Evolutionary conservation across 306 rosid species (phyloP).

Genomic region (Prunus fruticosa): DNA sequence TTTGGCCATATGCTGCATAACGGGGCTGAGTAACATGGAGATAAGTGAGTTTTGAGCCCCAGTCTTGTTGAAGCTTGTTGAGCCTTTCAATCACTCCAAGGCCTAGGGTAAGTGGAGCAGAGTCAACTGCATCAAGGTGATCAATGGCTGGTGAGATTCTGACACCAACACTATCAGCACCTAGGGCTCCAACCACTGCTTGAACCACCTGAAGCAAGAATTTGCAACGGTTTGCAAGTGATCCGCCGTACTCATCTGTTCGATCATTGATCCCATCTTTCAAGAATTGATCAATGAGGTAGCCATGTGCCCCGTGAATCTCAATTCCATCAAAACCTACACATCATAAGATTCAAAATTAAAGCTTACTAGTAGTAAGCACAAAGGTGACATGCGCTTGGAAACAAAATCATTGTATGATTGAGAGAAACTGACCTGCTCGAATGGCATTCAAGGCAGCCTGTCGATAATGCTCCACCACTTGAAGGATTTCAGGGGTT

Average conservation of each 20-base stretch:
- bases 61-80: constrained; percentile 54
- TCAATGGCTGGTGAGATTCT: constrained; percentile 91
- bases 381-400: not conserved
- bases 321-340: constrained; percentile 93
- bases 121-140: constrained; percentile 82
- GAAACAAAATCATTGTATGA: not conserved
- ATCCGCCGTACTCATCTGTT: constrained; percentile 68
- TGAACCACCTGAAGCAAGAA: constrained; percentile 57
- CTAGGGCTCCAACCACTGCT: constrained; percentile 54
- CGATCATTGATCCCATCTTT: constrained; percentile 52
- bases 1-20: constrained; percentile 55
- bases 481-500: constrained; percentile 50
- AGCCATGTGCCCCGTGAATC: constrained; percentile 92
- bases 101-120: constrained; percentile 72
- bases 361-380: too few relatives aligned
- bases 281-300: constrained; percentile 53
- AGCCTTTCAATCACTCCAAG: constrained; percentile 72
- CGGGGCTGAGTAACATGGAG: constrained; percentile 92
- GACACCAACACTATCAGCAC: constrained; percentile 54
- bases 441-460: constrained; percentile 61
- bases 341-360: not conserved
- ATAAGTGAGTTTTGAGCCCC: constrained; percentile 57
- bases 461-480: constrained; percentile 71
- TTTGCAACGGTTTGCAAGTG: constrained; percentile 59
- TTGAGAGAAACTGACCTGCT: constrained; percentile 48